Conservation (phyloP, 2,329 filamentous ascomycete species). For the Penicillium oxalicum region DNA sequence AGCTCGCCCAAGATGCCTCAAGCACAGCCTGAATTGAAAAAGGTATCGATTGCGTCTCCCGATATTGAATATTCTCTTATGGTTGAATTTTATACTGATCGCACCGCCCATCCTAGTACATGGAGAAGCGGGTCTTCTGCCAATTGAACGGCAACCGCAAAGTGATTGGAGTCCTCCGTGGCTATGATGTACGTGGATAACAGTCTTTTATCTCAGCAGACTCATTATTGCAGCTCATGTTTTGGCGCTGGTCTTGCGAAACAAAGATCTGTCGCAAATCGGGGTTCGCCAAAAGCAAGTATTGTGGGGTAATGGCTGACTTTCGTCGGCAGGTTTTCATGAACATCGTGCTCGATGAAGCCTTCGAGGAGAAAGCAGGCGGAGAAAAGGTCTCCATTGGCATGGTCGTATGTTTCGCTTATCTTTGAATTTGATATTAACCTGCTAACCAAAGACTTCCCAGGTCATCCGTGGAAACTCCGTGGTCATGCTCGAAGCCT, state of each 20-base stretch:
- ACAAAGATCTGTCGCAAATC: too few relatives aligned
- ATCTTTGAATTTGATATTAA: not conserved
- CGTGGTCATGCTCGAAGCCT: constrained; percentile 86
- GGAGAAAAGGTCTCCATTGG: constrained; percentile 86
- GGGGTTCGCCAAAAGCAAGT: not conserved
- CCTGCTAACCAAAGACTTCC: constrained; percentile 6
- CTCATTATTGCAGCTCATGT: too few relatives aligned
- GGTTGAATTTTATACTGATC: constrained; percentile 10
- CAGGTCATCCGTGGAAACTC: constrained; percentile 96
- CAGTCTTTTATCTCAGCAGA: too few relatives aligned
- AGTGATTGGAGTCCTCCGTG: constrained; percentile 87
- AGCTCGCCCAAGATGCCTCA: constrained; percentile 70
- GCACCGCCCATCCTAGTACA: constrained; percentile 59
- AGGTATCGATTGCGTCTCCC: constrained; percentile 50
- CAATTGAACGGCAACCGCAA: constrained; percentile 97
- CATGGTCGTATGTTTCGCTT: constrained; percentile 66
- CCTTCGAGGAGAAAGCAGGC: constrained; percentile 86
- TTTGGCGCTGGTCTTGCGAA: too few relatives aligned
- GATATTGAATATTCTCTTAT: not conserved
- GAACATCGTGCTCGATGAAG: constrained; percentile 96
- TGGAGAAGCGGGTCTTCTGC: constrained; percentile 97
- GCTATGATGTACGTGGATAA: constrained; percentile 73
- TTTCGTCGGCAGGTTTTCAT: constrained; percentile 69
- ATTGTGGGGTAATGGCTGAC: not conserved
- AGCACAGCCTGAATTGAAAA: constrained; percentile 98